phyloP scores from a whole-genome alignment of 75 land plant species.

The Cryptomeria japonica region DNA sequence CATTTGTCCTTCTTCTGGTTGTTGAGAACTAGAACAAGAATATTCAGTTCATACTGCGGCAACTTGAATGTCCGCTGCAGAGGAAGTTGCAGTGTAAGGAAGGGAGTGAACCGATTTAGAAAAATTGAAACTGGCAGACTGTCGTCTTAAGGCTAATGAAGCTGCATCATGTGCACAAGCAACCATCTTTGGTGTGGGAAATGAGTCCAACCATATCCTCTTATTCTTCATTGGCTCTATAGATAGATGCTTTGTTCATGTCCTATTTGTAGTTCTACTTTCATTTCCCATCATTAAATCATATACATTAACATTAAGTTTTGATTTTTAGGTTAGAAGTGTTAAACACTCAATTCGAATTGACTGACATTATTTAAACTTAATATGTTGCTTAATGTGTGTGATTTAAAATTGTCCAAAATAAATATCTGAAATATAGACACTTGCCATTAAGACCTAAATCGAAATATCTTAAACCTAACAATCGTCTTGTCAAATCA shows the following conservation, averaged over 20 bases:
- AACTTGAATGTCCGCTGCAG: not conserved
- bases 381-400: too few species aligned
- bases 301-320: too few species aligned
- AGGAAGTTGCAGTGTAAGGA: not conserved
- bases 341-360: too few species aligned
- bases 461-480: too few species aligned
- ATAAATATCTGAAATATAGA: too few species aligned
- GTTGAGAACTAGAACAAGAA: not conserved
- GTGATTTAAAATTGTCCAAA: too few species aligned
- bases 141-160: slow-evolving; percentile 14
- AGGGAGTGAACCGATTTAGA: not conserved
- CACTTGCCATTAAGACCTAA: too few species aligned
- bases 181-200: slow-evolving; percentile 30
- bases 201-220: slow-evolving; percentile 38
- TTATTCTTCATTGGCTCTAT: slow-evolving; percentile 24
- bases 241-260: slow-evolving; percentile 16
- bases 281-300: too few species aligned
- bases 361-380: too few species aligned
- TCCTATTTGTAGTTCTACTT: too few species aligned
- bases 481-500: too few species aligned
- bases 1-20: not conserved
- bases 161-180: slow-evolving; percentile 35
- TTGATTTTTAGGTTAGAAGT: too few species aligned
- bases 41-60: slow-evolving; percentile 11
- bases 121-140: slow-evolving; percentile 15